These are phyloP conservation scores for Diaporthe batatas DNA, from an alignment of 2,329 filamentous ascomycete genomes.

Conservation along the genomic window DNA sequence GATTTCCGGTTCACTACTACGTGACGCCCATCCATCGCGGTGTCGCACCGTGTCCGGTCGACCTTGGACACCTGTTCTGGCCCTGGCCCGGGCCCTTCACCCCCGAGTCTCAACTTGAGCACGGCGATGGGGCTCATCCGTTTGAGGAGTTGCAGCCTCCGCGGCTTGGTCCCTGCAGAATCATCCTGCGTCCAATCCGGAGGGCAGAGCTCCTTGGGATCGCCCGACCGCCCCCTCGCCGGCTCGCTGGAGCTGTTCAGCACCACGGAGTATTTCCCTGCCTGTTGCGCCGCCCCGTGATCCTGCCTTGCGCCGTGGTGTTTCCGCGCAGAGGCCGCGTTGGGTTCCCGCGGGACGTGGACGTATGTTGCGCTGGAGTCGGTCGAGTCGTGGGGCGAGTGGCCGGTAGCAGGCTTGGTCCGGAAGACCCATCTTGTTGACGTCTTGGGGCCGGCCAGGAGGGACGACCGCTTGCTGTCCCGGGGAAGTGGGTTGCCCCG, in stretches of 20 bases:
- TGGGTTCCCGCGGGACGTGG: conserved; percentile 7
- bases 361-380: background rate
- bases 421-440: conserved; percentile 26
- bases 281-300: background rate
- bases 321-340: conserved; percentile 2
- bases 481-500: background rate
- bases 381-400: background rate
- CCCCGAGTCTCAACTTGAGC: conserved; percentile 12
- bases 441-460: background rate
- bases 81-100: background rate
- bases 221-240: background rate
- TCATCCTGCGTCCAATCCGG: conserved; percentile 8
- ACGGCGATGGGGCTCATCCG: conserved; percentile 17
- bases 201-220: background rate
- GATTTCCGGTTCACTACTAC: conserved; percentile 2
- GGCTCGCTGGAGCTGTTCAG: conserved; percentile 23
- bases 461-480: background rate
- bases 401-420: conserved; percentile 2
- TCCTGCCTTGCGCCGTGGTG: background rate
- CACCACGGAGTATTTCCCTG: conserved; percentile 7
- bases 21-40: background rate
- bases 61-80: background rate
- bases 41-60: background rate
- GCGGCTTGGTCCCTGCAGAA: background rate
- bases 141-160: background rate